Percentiles rank a stretch among this genome's conserved stretches.
Evolutionary conservation across 2,329 filamentous ascomycete genomes (phyloP).

Genomic region (Pestalotiopsis sp.): DNA sequence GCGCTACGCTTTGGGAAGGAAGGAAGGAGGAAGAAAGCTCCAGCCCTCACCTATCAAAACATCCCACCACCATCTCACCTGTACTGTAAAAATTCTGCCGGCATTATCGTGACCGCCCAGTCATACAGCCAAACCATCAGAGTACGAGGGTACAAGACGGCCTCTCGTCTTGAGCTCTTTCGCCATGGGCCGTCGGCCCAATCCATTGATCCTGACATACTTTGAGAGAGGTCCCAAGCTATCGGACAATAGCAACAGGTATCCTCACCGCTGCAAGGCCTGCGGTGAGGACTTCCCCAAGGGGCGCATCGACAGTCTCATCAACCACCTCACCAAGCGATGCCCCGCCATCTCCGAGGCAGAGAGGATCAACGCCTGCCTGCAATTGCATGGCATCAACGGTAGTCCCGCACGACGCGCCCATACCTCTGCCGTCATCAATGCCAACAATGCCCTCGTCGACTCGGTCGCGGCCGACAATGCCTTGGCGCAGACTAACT

Average conservation of each 20-base stretch:
- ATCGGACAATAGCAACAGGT: conserved; percentile 86
- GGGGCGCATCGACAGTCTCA: conserved; percentile 81
- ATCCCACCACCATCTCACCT: background rate
- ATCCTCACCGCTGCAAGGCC: conserved; percentile 86
- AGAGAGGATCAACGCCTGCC: conserved; percentile 74
- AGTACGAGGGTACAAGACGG: background rate
- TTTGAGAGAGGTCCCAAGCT: conserved; percentile 87
- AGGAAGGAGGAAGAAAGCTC: background rate
- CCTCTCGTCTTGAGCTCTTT: conserved; percentile 3
- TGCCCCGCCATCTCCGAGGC: conserved; percentile 77
- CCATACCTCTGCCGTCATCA: conserved; percentile 3
- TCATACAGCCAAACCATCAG: background rate
- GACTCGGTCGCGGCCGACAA: conserved; percentile 13
- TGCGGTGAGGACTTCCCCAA: conserved; percentile 91
- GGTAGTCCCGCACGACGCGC: conserved; percentile 38
- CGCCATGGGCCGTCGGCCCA: conserved; percentile 79
- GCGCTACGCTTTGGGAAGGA: background rate
- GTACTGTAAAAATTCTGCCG: conserved; percentile 8
- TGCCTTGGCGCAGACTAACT: conserved; percentile 45
- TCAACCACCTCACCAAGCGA: conserved; percentile 81
- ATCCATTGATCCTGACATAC: conserved; percentile 83
- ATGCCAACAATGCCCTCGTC: background rate
- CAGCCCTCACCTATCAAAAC: background rate
- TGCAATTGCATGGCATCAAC: conserved; percentile 71
- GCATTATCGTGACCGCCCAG: conserved; percentile 11